A percentile compares a stretch with the other conserved stretches of the same genome.
Conservation (phyloP, 2,329 filamentous ascomycete species). For the Cadophora malorum region DNA sequence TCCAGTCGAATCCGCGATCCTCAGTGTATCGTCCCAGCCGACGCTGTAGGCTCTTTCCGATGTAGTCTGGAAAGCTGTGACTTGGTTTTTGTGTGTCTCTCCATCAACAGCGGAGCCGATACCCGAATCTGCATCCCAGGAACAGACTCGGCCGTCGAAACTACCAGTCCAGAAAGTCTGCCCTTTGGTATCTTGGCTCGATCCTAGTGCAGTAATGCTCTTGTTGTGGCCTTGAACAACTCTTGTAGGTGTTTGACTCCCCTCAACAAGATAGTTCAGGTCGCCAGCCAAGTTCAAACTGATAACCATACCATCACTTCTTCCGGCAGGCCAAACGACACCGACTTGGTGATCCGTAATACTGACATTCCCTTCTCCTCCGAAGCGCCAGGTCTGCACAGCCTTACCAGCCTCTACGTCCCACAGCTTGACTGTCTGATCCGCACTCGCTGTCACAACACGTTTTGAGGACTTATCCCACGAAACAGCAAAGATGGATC, state of each 20-base stretch:
- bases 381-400: slow-evolving; percentile 84
- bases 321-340: slow-evolving; percentile 84
- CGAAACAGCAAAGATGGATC: slow-evolving; percentile 89
- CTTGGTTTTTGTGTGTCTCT: slow-evolving; percentile 82
- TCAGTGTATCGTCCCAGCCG: slow-evolving; percentile 92
- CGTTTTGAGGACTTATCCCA: slow-evolving; percentile 88
- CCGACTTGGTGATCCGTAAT: slow-evolving; percentile 91
- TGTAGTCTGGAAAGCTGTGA: slow-evolving; percentile 73
- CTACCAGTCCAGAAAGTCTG: slow-evolving; percentile 86
- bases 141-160: slow-evolving; percentile 85
- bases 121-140: slow-evolving; percentile 80
- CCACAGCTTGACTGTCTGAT: slow-evolving; percentile 95
- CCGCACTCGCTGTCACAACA: slow-evolving; percentile 90
- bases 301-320: slow-evolving; percentile 86
- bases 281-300: slow-evolving; percentile 88
- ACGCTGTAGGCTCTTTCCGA: slow-evolving; percentile 78
- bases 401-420: slow-evolving; percentile 81
- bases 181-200: slow-evolving; percentile 53
- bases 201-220: slow-evolving; percentile 79
- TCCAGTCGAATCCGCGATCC: slow-evolving; percentile 75
- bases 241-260: slow-evolving; percentile 70
- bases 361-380: slow-evolving; percentile 73
- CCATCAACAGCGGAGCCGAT: slow-evolving; percentile 76
- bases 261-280: slow-evolving; percentile 84
- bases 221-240: slow-evolving; percentile 90